Evolutionary conservation across 1,284 basidiomycete genomes (phyloP), one percentile per base, ranked within the genome.

Genomic region (Xanthoconium separans): DNA sequence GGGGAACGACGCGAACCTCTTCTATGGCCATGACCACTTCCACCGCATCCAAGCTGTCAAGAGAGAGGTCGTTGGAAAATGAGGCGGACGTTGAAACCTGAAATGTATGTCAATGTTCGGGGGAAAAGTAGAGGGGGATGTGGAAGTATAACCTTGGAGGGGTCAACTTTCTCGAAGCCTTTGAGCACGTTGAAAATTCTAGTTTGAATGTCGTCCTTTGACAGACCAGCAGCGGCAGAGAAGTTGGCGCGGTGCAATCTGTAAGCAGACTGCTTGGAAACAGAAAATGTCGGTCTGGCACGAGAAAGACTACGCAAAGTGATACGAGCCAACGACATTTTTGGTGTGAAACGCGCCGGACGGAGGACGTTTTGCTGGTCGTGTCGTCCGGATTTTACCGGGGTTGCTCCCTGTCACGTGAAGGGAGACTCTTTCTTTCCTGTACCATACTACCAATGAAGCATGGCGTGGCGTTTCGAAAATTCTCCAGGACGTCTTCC

Each of bases 11-110:
- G 40, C 77, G 43, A 71, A 93, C 96, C 87, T 99, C 96, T 77
- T 99, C 97, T 63, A 99, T 91, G 45, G 96, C 95, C 95, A 99
- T 98, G 66, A 99, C 93, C 42, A 98, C 95, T 75, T 99, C 97
- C 42, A 99, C 96, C 44, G 95, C 86, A 73, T 99, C 97, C 68
- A 99, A 79, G 66, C 95, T 98, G 78, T 99, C 97, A 47, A 99
- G 83, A 39, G 94, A 91, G 55, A 99, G 85, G 78, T 99, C 95
- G 47, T 82, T 77, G 55, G 87, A 79, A 76, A 99, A 98, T 33
- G 87, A 82, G 29, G 96, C 80, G 16, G 84, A 71, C 30, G 84
- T 60, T 16, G 85, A 77, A 64, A 99, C 79, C 96, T 98, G 61
- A 22, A 49, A 50, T 13, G 37, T 24, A 45, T 45, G 40, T 55